Evolutionary conservation across 257 asterid genomes (phyloP), one percentile per base, ranked within the genome.

Genomic region (Solanum arcanum): DNA sequence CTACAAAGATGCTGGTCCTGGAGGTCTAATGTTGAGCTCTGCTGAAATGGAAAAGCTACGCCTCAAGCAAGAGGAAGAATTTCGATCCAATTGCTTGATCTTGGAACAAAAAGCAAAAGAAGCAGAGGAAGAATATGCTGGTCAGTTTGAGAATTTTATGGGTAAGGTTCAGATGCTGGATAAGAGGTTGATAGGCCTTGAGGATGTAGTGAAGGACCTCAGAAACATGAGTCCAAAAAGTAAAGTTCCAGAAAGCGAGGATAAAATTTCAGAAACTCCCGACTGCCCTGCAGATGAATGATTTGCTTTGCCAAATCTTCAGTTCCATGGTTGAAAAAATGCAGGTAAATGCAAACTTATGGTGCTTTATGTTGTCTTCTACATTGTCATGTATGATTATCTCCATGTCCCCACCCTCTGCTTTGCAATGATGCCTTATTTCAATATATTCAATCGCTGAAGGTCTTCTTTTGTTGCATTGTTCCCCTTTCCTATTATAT

Each of bases 21-120:
- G 97, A 77, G 99, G 99, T 59, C 92, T 93, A 25, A 92, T 95
- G 94, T 74, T 96, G 93, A 93, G 94, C 64, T 86, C 87, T 72
- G 90, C 86, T 11, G 99, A 94, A 86, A 92, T 96, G 35, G 98
- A 95, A 89, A 93, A 81, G 87, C 90, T 84, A 13, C 88, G 90
- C 33, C 88, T 83, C 89, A 90, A 89, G 88, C 90, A 86, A 83
- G 93, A 94, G 89, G 99, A 96, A 88, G 98, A 95, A 87, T 87
- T 35, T 35, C 88, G 80, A 85, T 18, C 89, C 90, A 90, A 84
- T 75, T 93, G 95, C 90, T 86, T 89, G 47, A 21, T 92, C 35
- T 14, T 91, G 88, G 95, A 93, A 81, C 91, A 93, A 89, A 90
- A 87, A 89, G 83, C 89, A 23, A 92, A 87, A 91, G 96, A 92